These are phyloP conservation scores for Daldinia sp. DNA, from an alignment of 2,329 filamentous ascomycete species.

Conservation along the genomic window DNA sequence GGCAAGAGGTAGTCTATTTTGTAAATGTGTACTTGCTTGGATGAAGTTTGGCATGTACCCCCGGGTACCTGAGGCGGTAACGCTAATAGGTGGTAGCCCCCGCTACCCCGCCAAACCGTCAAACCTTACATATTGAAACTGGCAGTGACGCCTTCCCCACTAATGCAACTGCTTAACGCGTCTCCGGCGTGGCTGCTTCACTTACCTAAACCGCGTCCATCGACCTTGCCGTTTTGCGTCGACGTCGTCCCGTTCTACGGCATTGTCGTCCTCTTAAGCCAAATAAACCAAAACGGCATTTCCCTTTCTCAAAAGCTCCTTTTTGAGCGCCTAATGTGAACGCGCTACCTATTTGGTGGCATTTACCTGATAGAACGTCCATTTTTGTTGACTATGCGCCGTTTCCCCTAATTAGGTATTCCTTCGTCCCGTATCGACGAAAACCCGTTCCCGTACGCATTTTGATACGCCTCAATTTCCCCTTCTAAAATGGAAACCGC, in stretches of 20 bases:
- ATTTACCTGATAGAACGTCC: background rate
- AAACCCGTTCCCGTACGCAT: background rate
- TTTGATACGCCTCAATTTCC: background rate
- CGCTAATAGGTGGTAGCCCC: background rate
- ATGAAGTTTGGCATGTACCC: background rate
- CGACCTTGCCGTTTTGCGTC: conserved; percentile 1
- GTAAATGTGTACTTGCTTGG: background rate
- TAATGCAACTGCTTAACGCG: conserved; percentile 30
- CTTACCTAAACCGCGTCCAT: conserved; percentile 8
- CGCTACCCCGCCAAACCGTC: conserved; percentile 26
- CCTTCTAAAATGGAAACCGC: conserved; percentile 22
- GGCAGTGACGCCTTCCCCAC: conserved; percentile 5
- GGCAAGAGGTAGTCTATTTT: background rate
- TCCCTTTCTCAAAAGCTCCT: background rate
- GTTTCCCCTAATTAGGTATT: background rate
- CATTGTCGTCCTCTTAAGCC: background rate
- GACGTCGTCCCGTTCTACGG: background rate
- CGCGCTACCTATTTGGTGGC: background rate
- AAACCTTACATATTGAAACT: conserved; percentile 19
- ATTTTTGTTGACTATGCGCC: background rate
- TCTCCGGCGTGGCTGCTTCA: conserved; percentile 6
- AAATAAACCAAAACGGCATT: background rate
- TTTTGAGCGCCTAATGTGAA: background rate
- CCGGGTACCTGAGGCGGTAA: background rate
- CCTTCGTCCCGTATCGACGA: conserved; percentile 1